phyloP scores from a whole-genome alignment of 2,329 filamentous ascomycete genomes.

The Scedosporium dehoogii region DNA sequence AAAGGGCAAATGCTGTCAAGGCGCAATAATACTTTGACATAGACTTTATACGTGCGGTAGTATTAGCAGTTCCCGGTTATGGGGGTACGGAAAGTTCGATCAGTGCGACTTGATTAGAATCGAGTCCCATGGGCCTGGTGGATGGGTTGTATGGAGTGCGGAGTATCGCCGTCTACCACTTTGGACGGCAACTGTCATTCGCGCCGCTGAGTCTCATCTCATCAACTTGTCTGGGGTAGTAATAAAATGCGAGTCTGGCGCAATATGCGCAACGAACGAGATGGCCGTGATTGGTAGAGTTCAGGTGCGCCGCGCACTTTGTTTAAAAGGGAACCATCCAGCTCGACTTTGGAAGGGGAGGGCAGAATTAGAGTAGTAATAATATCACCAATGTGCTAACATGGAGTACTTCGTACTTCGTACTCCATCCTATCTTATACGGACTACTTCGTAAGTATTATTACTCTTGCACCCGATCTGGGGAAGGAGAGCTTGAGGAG shows the following conservation, averaged over 20 bases:
- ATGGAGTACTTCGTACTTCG: too few relatives aligned
- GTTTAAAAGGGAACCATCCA: background rate
- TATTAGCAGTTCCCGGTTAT: background rate
- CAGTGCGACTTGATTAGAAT: background rate
- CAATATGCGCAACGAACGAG: background rate
- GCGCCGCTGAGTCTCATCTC: background rate
- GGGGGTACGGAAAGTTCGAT: background rate
- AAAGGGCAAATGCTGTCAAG: too few relatives aligned
- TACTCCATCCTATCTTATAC: too few relatives aligned
- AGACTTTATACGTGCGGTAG: too few relatives aligned
- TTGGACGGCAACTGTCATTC: background rate
- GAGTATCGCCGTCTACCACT: background rate
- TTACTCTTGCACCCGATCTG: too few relatives aligned
- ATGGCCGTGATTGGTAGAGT: background rate
- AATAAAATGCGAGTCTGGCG: background rate
- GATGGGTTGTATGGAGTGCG: conserved; percentile 1
- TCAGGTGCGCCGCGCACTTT: too few relatives aligned
- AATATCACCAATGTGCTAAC: too few relatives aligned
- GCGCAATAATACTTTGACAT: too few relatives aligned
- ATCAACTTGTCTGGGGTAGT: background rate
- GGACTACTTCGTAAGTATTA: too few relatives aligned
- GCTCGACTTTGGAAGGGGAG: background rate
- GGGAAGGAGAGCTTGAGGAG: too few relatives aligned
- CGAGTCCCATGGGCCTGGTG: background rate
- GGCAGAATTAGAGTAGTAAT: too few relatives aligned